These are phyloP conservation scores for Alternaria triticina DNA, from an alignment of 2,329 filamentous ascomycete species.

Conservation along the genomic window DNA sequence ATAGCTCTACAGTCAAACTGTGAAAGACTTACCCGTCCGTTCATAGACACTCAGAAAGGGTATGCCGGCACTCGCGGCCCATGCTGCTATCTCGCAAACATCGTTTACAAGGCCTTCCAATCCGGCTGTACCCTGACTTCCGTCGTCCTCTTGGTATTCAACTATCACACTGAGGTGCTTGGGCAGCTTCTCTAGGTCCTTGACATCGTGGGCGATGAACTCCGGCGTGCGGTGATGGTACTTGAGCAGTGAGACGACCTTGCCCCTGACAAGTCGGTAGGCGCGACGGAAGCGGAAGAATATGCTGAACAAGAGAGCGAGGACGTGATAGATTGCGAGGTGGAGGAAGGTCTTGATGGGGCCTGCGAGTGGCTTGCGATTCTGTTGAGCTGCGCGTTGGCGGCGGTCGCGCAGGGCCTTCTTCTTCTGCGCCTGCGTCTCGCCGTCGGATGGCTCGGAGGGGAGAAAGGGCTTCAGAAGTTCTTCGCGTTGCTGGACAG, in stretches of 20 bases:
- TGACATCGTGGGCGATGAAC: conserved; percentile 87
- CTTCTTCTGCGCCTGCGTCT: conserved; percentile 15
- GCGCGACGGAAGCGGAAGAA: conserved; percentile 82
- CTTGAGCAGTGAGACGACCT: conserved; percentile 80
- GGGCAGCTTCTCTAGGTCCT: conserved; percentile 74
- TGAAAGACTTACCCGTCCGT: conserved; percentile 71
- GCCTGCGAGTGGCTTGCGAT: conserved; percentile 52
- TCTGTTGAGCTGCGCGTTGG: conserved; percentile 13
- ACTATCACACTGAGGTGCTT: conserved; percentile 88
- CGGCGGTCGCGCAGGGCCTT: conserved; percentile 22
- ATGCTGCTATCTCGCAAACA: conserved; percentile 88
- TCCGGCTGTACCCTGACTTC: conserved; percentile 70
- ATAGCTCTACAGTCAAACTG: neutral
- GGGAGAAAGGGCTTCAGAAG: conserved; percentile 62
- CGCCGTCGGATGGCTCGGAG: conserved; percentile 43
- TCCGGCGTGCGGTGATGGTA: conserved; percentile 97
- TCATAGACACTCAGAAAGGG: conserved; percentile 90
- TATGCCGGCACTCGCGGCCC: conserved; percentile 90
- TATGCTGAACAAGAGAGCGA: conserved; percentile 85
- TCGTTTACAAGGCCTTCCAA: conserved; percentile 87
- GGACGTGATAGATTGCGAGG: conserved; percentile 69
- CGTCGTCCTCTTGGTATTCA: conserved; percentile 69
- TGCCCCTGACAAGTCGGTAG: conserved; percentile 79
- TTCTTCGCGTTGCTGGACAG: conserved; percentile 56
- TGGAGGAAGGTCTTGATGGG: conserved; percentile 70